Base-by-base conservation (phyloP, 2,329 filamentous ascomycete genomes). In the Thielaviopsis cerberus region DNA sequence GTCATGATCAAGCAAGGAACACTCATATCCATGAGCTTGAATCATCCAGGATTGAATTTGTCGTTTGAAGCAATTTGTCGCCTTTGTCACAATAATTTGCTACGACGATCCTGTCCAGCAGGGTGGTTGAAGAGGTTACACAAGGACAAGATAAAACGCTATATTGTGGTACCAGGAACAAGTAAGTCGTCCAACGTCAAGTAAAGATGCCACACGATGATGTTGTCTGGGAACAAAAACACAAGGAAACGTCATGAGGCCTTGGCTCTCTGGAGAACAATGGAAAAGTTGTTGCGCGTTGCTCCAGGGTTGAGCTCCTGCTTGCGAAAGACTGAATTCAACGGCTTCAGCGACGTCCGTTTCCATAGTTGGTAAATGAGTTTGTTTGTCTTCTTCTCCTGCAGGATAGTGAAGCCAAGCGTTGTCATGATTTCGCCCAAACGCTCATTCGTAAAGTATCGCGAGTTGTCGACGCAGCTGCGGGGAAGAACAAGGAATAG, bases 321-420 rank as follows among this genome's bases (percentile, higher is more conserved):
- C 71, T 97, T 97, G 61, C 75, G 75, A 66, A 84, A 86, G 11
- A 64, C 55, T 57, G 69, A 69, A 20, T 62, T 60, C 24, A 41
- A 8, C 59, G 59, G 53, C 45, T 59, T 52, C 26, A 57, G 50
- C n/a, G 61, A 27, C 4, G 62, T 68, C 60, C 77, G 76, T 63
- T 72, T 79, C 86, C 90, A 96, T n/a, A 97, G 74, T 62, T 89
- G 90, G 69, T 95, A 97, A 23, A 88, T 81, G 55, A 98, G 74
- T 69, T 95, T 94, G 51, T 83, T 77, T 1, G 87, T 92, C 63
- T 81, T 74, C 70, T 94, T 96, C 63, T 75, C 78, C 64, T 80
- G 73, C 10, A 77, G 68, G 64, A 82, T 70, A 13, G 69, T 69
- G 67, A 90, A 97, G 1, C 91, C 90, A 41, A 98, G 70, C 53